phyloP scores from a whole-genome alignment of 768 basidiomycete species.

The Tulasnella sp. region DNA sequence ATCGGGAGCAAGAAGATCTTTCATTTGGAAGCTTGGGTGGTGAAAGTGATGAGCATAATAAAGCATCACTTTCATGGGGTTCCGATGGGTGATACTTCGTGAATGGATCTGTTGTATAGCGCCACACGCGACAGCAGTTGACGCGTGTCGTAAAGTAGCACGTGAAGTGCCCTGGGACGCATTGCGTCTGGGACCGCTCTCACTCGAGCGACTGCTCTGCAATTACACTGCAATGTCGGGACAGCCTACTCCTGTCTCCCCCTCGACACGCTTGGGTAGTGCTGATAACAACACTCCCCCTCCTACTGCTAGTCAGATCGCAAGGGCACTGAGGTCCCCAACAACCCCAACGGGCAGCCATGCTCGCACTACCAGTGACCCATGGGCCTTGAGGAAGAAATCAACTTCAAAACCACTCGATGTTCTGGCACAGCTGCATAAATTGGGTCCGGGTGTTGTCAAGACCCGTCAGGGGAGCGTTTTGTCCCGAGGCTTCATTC shows the following conservation, averaged over 20 bases:
- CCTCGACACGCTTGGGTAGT: too few relatives aligned
- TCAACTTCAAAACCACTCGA: conserved; percentile 8
- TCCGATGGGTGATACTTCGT: not conserved
- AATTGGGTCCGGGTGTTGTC: conserved; percentile 36
- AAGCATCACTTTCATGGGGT: conserved; percentile 32
- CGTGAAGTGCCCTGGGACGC: too few relatives aligned
- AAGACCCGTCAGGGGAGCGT: conserved; percentile 78
- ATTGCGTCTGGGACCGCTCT: too few relatives aligned
- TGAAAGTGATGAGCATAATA: conserved; percentile 87
- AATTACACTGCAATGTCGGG: too few relatives aligned
- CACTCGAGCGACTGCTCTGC: too few relatives aligned
- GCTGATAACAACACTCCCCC: too few relatives aligned
- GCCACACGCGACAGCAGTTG: too few relatives aligned
- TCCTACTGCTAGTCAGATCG: too few relatives aligned
- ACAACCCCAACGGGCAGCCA: not conserved
- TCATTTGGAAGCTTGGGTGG: conserved; percentile 95
- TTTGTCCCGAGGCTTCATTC: conserved; percentile 75
- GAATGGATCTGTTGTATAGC: too few relatives aligned
- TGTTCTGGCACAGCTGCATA: conserved; percentile 14
- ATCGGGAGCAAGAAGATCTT: conserved; percentile 87
- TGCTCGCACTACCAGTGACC: conserved; percentile 3
- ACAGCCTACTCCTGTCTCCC: too few relatives aligned
- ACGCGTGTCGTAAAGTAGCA: too few relatives aligned
- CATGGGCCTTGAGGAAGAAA: not conserved
- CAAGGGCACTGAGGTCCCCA: not conserved